Percentiles rank a stretch among this genome's conserved stretches.
These are phyloP conservation scores for Alternaria atra DNA, from an alignment of 2,329 filamentous ascomycete genomes.

Conservation along the genomic window DNA sequence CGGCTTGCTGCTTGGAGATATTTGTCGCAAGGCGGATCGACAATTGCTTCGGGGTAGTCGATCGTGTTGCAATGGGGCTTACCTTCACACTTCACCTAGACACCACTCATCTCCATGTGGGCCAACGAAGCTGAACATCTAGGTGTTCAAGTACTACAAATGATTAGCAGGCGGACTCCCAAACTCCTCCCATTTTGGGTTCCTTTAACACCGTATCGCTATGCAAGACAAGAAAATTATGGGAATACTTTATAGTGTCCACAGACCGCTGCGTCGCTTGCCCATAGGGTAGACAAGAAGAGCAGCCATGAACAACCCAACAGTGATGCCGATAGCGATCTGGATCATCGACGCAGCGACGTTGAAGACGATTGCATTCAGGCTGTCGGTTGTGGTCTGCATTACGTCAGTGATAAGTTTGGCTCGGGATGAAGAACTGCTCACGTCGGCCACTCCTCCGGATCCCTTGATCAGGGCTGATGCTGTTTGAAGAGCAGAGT, in stretches of 20 bases:
- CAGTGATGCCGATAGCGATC: slow-evolving; percentile 62
- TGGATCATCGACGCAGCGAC: slow-evolving; percentile 60
- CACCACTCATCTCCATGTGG: slow-evolving; percentile 25
- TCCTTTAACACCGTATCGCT: slow-evolving; percentile 30
- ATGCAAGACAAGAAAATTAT: slow-evolving; percentile 20
- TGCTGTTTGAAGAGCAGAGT: slow-evolving; percentile 39
- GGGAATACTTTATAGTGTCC: slow-evolving; percentile 43
- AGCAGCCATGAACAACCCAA: slow-evolving; percentile 60
- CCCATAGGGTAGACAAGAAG: slow-evolving; percentile 60
- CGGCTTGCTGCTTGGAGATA: slow-evolving; percentile 4
- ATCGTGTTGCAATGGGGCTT: slow-evolving; percentile 20
- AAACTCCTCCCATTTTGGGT: slow-evolving; percentile 18
- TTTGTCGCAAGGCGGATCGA: slow-evolving; percentile 15
- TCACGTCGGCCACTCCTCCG: slow-evolving; percentile 26
- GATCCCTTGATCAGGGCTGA: slow-evolving; percentile 37
- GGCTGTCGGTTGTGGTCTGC: slow-evolving; percentile 30
- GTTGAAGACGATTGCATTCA: slow-evolving; percentile 49
- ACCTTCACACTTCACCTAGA: slow-evolving; percentile 29
- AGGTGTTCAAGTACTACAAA: slow-evolving; percentile 26
- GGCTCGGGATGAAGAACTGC: slow-evolving; percentile 11
- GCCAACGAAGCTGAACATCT: slow-evolving; percentile 17
- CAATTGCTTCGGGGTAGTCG: slow-evolving; percentile 10
- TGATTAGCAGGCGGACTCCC: slow-evolving; percentile 27
- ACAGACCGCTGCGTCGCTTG: slow-evolving; percentile 55
- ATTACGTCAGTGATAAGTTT: slow-evolving; percentile 8